Evolutionary conservation across 306 rosid genomes (phyloP).

Genomic region (Castanea sativa): DNA sequence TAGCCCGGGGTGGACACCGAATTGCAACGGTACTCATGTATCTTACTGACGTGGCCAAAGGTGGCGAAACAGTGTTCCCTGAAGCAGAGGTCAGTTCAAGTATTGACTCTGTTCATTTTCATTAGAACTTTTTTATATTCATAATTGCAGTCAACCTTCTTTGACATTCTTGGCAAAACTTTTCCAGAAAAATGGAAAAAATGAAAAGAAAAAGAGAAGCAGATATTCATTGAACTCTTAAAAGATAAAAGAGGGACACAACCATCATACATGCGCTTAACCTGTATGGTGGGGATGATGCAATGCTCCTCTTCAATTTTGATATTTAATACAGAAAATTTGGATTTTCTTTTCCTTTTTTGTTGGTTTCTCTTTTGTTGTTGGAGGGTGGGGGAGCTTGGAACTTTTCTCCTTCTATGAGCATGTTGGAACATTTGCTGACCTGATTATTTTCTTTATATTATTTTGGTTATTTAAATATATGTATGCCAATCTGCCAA

Average conservation of each 20-base stretch:
- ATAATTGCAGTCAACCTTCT: constrained; percentile 1
- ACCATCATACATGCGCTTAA: not conserved
- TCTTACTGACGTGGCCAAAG: constrained; percentile 70
- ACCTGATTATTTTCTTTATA: constrained; percentile 1
- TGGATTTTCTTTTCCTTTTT: not conserved
- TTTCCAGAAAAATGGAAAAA: not conserved
- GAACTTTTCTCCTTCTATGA: not conserved
- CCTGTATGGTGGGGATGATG: constrained; percentile 7
- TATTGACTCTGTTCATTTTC: constrained; percentile 8
- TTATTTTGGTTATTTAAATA: constrained; percentile 23
- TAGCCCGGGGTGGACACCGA: constrained; percentile 93
- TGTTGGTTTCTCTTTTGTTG: no score
- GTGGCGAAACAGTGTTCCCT: constrained; percentile 99
- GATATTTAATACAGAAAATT: not conserved
- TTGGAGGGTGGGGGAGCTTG: no score
- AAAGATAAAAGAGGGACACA: constrained; percentile 5
- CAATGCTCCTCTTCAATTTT: not conserved
- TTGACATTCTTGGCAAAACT: constrained; percentile 9
- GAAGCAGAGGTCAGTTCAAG: constrained; percentile 69
- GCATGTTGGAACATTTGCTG: not conserved
- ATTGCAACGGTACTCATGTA: constrained; percentile 92
- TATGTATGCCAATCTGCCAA: constrained; percentile 19
- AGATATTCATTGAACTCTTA: not conserved
- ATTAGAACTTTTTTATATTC: not conserved
- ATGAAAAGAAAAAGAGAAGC: not conserved